These are phyloP conservation scores for Alternaria consortialis DNA, from an alignment of 2,329 filamentous ascomycete genomes.

Conservation along the genomic window DNA sequence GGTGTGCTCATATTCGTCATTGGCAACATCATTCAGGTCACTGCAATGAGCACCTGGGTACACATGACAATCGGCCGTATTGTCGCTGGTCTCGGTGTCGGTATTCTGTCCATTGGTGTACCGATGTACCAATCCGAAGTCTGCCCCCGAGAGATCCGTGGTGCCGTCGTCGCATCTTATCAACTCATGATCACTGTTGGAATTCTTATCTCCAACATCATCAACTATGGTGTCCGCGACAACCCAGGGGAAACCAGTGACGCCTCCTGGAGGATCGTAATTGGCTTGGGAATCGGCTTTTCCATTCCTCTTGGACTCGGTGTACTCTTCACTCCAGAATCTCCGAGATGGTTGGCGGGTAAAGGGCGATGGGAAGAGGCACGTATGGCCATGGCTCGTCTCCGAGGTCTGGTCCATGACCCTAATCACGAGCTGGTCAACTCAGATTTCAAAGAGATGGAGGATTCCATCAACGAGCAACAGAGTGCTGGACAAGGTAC, in stretches of 20 bases:
- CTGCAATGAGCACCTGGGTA: constrained; percentile 52
- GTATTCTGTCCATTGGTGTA: constrained; percentile 63
- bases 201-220: constrained; percentile 47
- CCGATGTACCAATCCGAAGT: constrained; percentile 74
- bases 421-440: constrained; percentile 58
- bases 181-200: constrained; percentile 58
- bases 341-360: constrained; percentile 58
- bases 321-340: constrained; percentile 43
- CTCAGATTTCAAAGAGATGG: constrained; percentile 59
- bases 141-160: constrained; percentile 69
- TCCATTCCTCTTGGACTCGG: constrained; percentile 44
- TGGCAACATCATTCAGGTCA: constrained; percentile 56
- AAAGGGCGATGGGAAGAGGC: constrained; percentile 60
- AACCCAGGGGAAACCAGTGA: constrained; percentile 52
- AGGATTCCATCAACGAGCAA: constrained; percentile 42
- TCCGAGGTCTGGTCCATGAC: constrained; percentile 62
- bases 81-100: constrained; percentile 55
- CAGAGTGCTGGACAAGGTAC: constrained; percentile 38
- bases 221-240: constrained; percentile 52
- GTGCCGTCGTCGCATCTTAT: constrained; percentile 65
- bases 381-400: constrained; percentile 61
- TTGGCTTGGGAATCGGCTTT: constrained; percentile 45
- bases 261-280: constrained; percentile 47
- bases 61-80: constrained; percentile 60
- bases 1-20: constrained; percentile 56